Evolutionary conservation across 139 green algal species (phyloP).

Genomic region (Tetradesmus obliquus): DNA sequence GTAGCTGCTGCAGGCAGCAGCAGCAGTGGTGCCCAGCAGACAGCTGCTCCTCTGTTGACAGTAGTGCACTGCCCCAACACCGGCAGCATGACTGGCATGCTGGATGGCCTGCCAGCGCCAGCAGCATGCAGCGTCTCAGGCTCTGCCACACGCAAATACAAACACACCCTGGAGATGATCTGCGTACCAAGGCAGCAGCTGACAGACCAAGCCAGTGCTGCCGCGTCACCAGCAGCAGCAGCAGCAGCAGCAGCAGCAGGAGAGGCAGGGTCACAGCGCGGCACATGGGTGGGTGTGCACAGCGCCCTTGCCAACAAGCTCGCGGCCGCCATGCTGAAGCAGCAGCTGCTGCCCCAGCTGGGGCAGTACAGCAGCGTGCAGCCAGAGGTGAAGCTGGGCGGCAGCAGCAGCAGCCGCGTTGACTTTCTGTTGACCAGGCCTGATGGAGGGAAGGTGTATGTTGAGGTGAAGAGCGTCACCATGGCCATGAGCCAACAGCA

Average conservation of each 20-base stretch:
- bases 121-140: conserved; percentile 19
- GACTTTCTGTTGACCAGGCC: conserved; percentile 28
- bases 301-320: conserved; percentile 12
- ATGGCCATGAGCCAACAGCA: not conserved
- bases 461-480: conserved; percentile 33
- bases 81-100: conserved; percentile 8
- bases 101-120: conserved; percentile 11
- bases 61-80: not conserved
- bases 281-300: conserved; percentile 25
- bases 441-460: not conserved
- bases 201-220: not conserved
- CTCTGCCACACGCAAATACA: conserved; percentile 18
- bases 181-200: not conserved
- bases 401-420: not conserved
- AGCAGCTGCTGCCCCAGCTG: not conserved
- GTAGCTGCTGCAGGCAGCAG: not conserved
- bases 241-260: not conserved
- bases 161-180: conserved; percentile 24
- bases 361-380: conserved; percentile 9
- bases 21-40: not conserved
- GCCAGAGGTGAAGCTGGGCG: conserved; percentile 16
- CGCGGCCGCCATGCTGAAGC: not conserved
- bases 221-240: not conserved
- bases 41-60: not conserved
- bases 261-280: not conserved